Evolutionary conservation across 306 rosid species (phyloP).

Genomic region (Cucumis cinereus): DNA sequence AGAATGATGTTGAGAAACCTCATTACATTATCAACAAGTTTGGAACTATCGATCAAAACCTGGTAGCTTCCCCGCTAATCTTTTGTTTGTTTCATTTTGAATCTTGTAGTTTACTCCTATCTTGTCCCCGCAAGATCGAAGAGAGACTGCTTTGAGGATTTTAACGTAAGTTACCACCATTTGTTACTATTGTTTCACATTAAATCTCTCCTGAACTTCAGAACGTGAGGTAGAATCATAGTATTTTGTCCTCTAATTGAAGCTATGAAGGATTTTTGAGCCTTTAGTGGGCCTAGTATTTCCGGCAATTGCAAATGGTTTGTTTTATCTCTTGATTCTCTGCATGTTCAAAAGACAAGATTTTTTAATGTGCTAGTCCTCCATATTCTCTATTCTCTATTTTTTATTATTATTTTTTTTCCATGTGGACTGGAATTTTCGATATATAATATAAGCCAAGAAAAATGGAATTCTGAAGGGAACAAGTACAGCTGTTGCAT

Average conservation of each 20-base stretch:
- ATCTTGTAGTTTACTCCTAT: neutral
- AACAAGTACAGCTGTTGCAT: neutral
- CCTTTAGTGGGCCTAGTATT: neutral
- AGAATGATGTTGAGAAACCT: neutral
- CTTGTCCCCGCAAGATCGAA: neutral
- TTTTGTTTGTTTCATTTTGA: neutral
- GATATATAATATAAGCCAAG: neutral
- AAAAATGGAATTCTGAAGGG: neutral
- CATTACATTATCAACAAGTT: neutral
- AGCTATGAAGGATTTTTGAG: neutral
- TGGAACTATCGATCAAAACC: neutral
- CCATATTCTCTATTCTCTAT: too few relatives aligned
- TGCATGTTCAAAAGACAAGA: neutral
- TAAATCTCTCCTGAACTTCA: neutral
- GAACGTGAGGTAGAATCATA: neutral
- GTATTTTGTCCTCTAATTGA: neutral
- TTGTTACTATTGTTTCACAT: neutral
- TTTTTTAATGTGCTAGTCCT: neutral
- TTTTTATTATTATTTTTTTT: too few relatives aligned
- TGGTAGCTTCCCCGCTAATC: neutral
- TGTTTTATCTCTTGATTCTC: neutral
- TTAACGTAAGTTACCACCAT: neutral
- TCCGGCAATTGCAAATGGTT: slow-evolving; percentile 2
- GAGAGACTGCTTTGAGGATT: neutral
- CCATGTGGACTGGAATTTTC: neutral